Base-by-base conservation (phyloP, 148 eudicot species). In the Tetragonia tetragonoides region DNA sequence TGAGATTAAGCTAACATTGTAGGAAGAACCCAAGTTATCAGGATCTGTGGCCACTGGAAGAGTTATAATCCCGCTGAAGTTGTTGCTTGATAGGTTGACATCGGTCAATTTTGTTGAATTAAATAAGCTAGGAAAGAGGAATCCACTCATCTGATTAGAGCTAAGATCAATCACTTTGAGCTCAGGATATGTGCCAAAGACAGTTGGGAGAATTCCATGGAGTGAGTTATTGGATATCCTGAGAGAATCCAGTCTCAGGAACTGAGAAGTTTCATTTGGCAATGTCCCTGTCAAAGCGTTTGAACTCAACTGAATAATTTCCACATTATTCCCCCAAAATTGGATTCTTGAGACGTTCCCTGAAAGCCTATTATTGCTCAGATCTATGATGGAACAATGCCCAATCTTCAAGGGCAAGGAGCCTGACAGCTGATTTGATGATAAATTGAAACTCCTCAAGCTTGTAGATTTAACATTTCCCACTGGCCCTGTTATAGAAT, bases 371-470 rank as follows among this genome's bases (percentile, higher is more conserved):
- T 91, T 91, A 40, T 86, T 89, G 70, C 93, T 88, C 69, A 91
- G 78, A 82, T 91, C 96, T 49, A 91, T 74, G 24, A 80, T 56
- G 47, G 87, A 83, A 79, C 93, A 89, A 71, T 86, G 86, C 21
- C 90, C 90, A 37, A 85, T 78, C 67, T 75, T 79, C 64, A 68
- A 57, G 71, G 96, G 96, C 77, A 89, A 84, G 46, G 87, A 74
- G 38, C 93, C 96, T 37, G 96, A 89, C 57, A 91, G 84, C 75
- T 77, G 88, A 82, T 91, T 91, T n/a, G 88, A 89, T 12, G 96
- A 91, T 59, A 91, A 72, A 68, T 91, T 91, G 60, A 89, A 82
- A 60, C 64, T 70, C 70, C 78, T 77, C 68, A 91, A 79, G 83
- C 87, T 89, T 53, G 84, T 60, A 56, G 91, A 87, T 62, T 85